Conservation (phyloP, 2,329 filamentous ascomycete species). For the Myriosclerotinia duriaeana region DNA sequence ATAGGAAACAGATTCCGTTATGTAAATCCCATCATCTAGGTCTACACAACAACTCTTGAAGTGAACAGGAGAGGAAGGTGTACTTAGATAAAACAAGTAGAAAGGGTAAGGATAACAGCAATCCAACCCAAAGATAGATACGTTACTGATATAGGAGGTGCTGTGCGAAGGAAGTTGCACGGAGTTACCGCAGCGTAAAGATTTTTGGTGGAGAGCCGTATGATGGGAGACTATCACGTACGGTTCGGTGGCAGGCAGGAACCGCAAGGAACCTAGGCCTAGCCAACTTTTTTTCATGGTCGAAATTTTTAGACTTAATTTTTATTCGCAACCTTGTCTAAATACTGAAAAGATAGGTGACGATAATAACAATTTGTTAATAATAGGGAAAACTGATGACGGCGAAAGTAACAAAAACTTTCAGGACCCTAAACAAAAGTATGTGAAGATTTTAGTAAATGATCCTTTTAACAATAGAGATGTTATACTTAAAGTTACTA, state of each 20-base stretch:
- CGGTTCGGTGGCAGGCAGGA: background rate
- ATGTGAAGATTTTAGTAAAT: conserved; percentile 12
- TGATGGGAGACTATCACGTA: background rate
- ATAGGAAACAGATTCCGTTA: background rate
- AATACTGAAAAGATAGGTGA: conserved; percentile 11
- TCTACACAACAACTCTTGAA: background rate
- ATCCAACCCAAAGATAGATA: too few relatives aligned
- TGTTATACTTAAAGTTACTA: conserved; percentile 13
- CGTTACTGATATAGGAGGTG: too few relatives aligned
- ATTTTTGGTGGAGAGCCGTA: background rate
- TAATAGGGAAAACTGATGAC: conserved; percentile 5
- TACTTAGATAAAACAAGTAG: too few relatives aligned
- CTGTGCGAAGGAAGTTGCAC: background rate
- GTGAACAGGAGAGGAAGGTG: background rate
- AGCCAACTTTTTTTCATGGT: conserved; percentile 6
- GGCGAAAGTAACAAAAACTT: background rate
- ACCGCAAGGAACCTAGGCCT: background rate
- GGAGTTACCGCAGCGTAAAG: too few relatives aligned
- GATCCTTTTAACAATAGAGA: conserved; percentile 12
- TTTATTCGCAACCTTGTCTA: conserved; percentile 8
- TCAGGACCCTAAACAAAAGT: conserved; percentile 3
- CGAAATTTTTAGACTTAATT: conserved; percentile 13
- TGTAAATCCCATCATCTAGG: background rate
- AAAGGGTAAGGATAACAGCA: too few relatives aligned
- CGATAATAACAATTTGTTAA: conserved; percentile 12